phyloP scores from a whole-genome alignment of 2,329 filamentous ascomycete species.

The Aspergillus oerlinghausenensis region DNA sequence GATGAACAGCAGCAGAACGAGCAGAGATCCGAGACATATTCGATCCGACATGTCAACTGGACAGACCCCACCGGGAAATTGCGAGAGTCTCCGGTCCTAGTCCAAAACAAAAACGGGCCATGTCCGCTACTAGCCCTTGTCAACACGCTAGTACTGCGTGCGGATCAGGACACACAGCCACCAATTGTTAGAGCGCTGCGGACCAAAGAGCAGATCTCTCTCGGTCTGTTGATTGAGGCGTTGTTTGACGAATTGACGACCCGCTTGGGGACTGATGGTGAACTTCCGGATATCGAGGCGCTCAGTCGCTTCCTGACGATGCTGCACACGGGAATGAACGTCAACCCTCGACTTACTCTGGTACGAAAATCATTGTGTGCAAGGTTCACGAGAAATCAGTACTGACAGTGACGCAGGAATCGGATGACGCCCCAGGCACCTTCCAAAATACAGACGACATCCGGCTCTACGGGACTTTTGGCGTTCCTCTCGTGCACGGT shows the following conservation, averaged over 20 bases:
- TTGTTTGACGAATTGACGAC: constrained; percentile 93
- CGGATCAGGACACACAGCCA: constrained; percentile 61
- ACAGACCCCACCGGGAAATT: constrained; percentile 63
- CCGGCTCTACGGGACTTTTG: constrained; percentile 85
- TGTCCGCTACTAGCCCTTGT: constrained; percentile 90
- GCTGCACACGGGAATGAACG: constrained; percentile 94
- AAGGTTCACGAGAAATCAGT: constrained; percentile 30
- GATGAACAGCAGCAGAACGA: constrained; percentile 34
- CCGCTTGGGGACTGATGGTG: constrained; percentile 60
- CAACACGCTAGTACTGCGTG: constrained; percentile 83
- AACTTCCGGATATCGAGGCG: constrained; percentile 80
- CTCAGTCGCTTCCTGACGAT: constrained; percentile 83
- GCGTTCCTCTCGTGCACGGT: constrained; percentile 83
- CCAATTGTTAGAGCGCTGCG: constrained; percentile 72
- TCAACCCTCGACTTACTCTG: constrained; percentile 83
- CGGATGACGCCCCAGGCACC: constrained; percentile 53
- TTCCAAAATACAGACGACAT: constrained; percentile 89
- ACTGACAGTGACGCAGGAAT: constrained; percentile 29
- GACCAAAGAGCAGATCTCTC: constrained; percentile 79
- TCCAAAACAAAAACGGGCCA: constrained; percentile 91
- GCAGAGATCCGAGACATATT: constrained; percentile 72
- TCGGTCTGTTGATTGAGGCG: constrained; percentile 79
- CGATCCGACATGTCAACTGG: constrained; percentile 90
- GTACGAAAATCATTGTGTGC: constrained; percentile 20
- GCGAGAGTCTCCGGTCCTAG: constrained; percentile 76